Conservation (phyloP, 2,329 filamentous ascomycete genomes). For the Lachnellula hyalina region DNA sequence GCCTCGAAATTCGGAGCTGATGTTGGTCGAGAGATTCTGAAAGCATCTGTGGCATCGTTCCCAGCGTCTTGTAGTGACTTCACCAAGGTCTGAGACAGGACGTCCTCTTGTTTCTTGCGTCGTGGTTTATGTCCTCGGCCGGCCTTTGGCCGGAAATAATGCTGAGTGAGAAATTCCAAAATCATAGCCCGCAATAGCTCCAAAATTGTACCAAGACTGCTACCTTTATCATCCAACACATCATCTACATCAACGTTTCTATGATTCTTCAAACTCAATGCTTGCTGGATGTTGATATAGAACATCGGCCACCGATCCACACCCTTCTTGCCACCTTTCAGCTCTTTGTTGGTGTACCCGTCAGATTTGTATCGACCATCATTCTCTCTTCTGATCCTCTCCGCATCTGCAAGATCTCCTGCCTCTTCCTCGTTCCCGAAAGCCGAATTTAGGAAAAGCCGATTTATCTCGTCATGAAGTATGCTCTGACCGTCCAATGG, state of each 20-base stretch:
- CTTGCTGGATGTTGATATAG: conserved; percentile 59
- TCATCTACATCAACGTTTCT: conserved; percentile 31
- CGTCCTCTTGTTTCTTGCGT: background rate
- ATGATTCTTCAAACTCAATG: background rate
- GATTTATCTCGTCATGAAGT: conserved; percentile 75
- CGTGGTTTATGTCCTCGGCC: background rate
- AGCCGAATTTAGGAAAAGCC: conserved; percentile 66
- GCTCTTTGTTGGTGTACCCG: conserved; percentile 45
- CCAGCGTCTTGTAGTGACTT: background rate
- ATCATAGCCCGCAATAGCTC: conserved; percentile 65
- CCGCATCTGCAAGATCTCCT: conserved; percentile 31
- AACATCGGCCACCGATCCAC: conserved; percentile 89
- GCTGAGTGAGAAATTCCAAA: conserved; percentile 67
- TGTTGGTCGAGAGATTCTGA: background rate
- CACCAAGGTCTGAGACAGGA: background rate
- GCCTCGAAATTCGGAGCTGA: background rate
- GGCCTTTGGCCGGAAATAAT: conserved; percentile 49
- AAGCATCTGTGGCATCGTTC: background rate
- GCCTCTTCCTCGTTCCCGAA: conserved; percentile 62
- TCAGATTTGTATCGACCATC: conserved; percentile 41
- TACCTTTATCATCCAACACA: conserved; percentile 42
- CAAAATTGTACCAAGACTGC: conserved; percentile 43
- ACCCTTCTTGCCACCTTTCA: conserved; percentile 52
- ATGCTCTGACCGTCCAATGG: conserved; percentile 53
- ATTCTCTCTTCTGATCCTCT: conserved; percentile 32